Evolutionary conservation across 176 grass and related monocot species (phyloP).

Genomic region (Oryza officinalis): DNA sequence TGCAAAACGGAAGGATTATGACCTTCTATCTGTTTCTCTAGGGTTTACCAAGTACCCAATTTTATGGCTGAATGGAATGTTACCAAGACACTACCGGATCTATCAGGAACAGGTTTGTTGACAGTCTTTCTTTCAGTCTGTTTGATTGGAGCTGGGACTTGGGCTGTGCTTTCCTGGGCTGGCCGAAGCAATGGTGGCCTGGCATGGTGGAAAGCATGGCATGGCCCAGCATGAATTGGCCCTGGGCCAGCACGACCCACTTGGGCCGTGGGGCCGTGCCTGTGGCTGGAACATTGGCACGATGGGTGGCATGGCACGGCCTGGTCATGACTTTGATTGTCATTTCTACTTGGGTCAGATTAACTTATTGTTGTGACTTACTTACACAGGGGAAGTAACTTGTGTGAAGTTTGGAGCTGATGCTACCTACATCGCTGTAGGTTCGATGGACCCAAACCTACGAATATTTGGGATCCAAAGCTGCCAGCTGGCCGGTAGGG

Average conservation of each 20-base stretch:
- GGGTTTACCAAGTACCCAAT: slow-evolving; percentile 91
- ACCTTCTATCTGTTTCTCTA: not conserved
- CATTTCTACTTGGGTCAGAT: slow-evolving; percentile 12
- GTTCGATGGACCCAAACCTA: slow-evolving; percentile 84
- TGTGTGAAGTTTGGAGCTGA: slow-evolving; percentile 75
- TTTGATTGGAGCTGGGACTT: no score
- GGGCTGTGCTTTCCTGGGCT: no score
- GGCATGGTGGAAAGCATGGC: no score
- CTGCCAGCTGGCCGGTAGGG: not conserved
- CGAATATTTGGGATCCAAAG: slow-evolving; percentile 70
- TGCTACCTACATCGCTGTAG: slow-evolving; percentile 66
- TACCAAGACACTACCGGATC: slow-evolving; percentile 86
- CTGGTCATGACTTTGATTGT: not conserved
- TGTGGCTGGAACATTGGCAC: no score
- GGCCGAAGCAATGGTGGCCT: no score
- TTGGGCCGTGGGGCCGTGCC: no score
- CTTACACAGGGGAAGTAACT: slow-evolving; percentile 64
- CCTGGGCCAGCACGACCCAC: no score
- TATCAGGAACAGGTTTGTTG: slow-evolving; percentile 81
- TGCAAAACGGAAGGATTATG: no score
- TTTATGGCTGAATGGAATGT: slow-evolving; percentile 91
- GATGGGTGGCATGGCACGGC: no score
- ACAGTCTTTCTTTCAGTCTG: not conserved
- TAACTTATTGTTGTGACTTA: slow-evolving; percentile 8
- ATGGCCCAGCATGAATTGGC: no score